Conservation (phyloP, 1,139 yeast species). For the Debaryomyces nepalensis region DNA sequence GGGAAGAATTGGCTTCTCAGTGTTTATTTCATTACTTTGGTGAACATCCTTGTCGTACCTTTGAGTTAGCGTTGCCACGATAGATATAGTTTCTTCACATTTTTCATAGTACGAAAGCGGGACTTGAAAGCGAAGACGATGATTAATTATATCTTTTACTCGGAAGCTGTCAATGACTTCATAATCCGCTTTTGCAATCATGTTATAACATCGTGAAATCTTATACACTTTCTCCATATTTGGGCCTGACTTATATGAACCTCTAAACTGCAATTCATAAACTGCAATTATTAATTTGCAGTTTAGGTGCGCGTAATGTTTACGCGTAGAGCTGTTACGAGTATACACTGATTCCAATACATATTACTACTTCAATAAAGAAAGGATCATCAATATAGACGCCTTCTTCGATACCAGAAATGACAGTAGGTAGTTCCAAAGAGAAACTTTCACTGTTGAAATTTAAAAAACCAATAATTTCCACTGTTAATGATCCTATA, state of each 20-base stretch:
- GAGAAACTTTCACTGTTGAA: slow-evolving; percentile 16
- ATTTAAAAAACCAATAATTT: slow-evolving; percentile 54
- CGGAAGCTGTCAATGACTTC: slow-evolving; percentile 33
- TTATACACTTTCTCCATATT: not conserved
- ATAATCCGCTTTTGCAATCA: not conserved
- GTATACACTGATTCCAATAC: not conserved
- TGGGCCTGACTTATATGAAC: not conserved
- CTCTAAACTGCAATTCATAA: not conserved
- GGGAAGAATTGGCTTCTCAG: slow-evolving; percentile 26
- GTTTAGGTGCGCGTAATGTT: not conserved
- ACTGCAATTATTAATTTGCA: not conserved
- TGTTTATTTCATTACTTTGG: slow-evolving; percentile 8
- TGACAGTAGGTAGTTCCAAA: slow-evolving; percentile 8
- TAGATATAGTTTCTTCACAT: slow-evolving; percentile 23
- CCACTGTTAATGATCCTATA: slow-evolving; percentile 59
- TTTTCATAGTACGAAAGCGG: slow-evolving; percentile 32
- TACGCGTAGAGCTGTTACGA: slow-evolving; percentile 3
- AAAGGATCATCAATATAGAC: not conserved
- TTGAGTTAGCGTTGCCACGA: slow-evolving; percentile 43
- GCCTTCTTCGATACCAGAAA: not conserved
- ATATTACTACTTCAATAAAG: not conserved
- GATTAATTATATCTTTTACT: slow-evolving; percentile 32
- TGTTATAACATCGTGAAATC: not conserved
- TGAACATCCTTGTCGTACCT: slow-evolving; percentile 29
- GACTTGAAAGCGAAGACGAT: slow-evolving; percentile 27